phyloP scores from a whole-genome alignment of 2,329 filamentous ascomycete genomes.

The Fusarium pseudocircinatum region DNA sequence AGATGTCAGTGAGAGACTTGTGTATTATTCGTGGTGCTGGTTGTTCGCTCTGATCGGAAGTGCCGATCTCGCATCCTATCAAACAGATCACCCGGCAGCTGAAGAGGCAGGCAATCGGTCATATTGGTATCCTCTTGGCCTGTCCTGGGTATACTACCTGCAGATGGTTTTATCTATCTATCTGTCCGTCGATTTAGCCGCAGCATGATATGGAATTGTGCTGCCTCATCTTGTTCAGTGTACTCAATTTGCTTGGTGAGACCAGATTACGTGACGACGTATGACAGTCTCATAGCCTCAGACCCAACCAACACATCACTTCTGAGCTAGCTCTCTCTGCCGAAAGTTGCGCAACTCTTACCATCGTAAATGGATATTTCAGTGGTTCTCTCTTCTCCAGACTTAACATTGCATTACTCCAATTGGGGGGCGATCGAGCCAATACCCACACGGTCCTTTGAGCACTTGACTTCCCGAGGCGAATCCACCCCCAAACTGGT shows the following conservation, averaged over 20 bases:
- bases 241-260: neutral
- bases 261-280: neutral
- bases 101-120: constrained; percentile 11
- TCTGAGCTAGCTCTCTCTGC: constrained; percentile 7
- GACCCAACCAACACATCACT: neutral
- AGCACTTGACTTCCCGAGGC: constrained; percentile 41
- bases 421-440: constrained; percentile 39
- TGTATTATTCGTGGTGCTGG: neutral
- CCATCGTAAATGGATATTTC: neutral
- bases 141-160: neutral
- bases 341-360: constrained; percentile 16
- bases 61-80: constrained; percentile 36
- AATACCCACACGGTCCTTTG: constrained; percentile 37
- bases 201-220: neutral
- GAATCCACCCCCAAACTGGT: constrained; percentile 44
- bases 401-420: constrained; percentile 30
- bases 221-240: neutral
- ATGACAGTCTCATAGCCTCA: neutral
- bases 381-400: constrained; percentile 22
- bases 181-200: neutral
- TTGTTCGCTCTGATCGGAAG: constrained; percentile 19
- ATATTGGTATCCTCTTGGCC: constrained; percentile 1
- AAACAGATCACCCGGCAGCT: constrained; percentile 21
- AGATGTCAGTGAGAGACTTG: neutral
- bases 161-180: neutral